phyloP scores from a whole-genome alignment of 495 filamentous ascomycete genomes.

The Cercophora samala region DNA sequence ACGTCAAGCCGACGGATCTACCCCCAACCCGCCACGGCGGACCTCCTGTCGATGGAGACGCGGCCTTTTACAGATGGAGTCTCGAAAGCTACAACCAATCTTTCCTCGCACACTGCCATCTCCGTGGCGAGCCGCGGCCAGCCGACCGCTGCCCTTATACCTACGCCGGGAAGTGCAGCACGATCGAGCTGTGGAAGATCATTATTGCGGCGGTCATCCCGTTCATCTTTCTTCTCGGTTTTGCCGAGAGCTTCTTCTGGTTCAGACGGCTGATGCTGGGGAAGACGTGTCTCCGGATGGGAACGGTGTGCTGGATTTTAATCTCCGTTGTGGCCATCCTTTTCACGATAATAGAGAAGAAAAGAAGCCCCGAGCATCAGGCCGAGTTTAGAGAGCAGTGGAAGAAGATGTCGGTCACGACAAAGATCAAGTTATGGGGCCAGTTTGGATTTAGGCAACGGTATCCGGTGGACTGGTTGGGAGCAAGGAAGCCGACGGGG shows the following conservation, averaged over 20 bases:
- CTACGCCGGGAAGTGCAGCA: constrained; percentile 30
- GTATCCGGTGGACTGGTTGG: constrained; percentile 40
- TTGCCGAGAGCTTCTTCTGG: constrained; percentile 49
- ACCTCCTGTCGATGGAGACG: not conserved
- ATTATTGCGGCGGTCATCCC: constrained; percentile 40
- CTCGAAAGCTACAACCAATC: not conserved
- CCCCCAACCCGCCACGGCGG: not conserved
- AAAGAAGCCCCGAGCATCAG: constrained; percentile 43
- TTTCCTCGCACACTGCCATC: constrained; percentile 1
- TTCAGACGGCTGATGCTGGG: constrained; percentile 54
- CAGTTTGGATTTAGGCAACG: constrained; percentile 49
- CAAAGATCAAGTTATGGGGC: constrained; percentile 46
- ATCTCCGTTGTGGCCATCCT: constrained; percentile 42
- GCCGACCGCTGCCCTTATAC: constrained; percentile 16
- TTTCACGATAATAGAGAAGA: constrained; percentile 40
- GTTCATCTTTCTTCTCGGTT: constrained; percentile 45
- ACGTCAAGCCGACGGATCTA: not conserved
- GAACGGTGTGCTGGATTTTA: constrained; percentile 48
- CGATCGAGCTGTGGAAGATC: constrained; percentile 34
- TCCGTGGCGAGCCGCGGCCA: not conserved
- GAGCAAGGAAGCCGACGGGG: not conserved
- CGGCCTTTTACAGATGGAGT: not conserved
- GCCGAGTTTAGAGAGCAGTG: constrained; percentile 42
- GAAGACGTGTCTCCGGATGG: constrained; percentile 45
- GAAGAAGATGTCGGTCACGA: constrained; percentile 38